Percentiles rank a stretch among this genome's conserved stretches.
Conservation (phyloP, 371 early-diverging fungal genomes). For the Conidiobolus incongruus region DNA sequence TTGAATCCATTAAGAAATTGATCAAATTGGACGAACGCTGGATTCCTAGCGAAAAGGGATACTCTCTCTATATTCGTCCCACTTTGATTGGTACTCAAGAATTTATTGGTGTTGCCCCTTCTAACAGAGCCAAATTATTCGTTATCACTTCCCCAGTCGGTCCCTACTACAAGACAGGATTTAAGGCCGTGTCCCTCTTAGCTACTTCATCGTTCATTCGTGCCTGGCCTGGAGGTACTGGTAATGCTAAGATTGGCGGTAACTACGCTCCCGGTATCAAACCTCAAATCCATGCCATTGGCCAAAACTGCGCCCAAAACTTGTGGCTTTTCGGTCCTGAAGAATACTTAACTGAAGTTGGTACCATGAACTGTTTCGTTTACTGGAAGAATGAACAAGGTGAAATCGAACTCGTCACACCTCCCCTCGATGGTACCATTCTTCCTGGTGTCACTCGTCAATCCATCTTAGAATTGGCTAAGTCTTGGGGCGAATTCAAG, state of each 20-base stretch:
- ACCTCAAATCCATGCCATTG: conserved; percentile 67
- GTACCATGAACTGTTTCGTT: conserved; percentile 89
- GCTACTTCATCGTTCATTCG: conserved; percentile 70
- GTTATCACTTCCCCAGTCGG: conserved; percentile 90
- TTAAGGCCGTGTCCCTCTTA: conserved; percentile 63
- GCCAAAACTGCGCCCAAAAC: conserved; percentile 77
- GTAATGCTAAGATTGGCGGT: conserved; percentile 77
- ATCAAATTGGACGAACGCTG: conserved; percentile 59
- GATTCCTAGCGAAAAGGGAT: conserved; percentile 79
- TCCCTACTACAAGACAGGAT: conserved; percentile 89
- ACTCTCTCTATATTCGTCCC: conserved; percentile 86
- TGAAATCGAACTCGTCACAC: conserved; percentile 67
- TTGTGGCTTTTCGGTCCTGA: conserved; percentile 82
- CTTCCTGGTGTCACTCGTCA: conserved; percentile 92
- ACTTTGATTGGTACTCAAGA: conserved; percentile 87
- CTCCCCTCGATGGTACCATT: conserved; percentile 85
- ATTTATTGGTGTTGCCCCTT: conserved; percentile 34
- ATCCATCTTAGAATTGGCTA: conserved; percentile 63
- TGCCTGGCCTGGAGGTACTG: conserved; percentile 96
- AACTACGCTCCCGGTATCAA: conserved; percentile 62
- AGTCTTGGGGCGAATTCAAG: conserved; percentile 73
- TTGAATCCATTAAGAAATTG: conserved; percentile 65
- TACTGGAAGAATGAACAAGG: conserved; percentile 57
- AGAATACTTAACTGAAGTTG: conserved; percentile 79
- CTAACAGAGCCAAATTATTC: conserved; percentile 56